phyloP scores from a whole-genome alignment of 805 yeast genomes.

The Yamadazyma laniorum region DNA sequence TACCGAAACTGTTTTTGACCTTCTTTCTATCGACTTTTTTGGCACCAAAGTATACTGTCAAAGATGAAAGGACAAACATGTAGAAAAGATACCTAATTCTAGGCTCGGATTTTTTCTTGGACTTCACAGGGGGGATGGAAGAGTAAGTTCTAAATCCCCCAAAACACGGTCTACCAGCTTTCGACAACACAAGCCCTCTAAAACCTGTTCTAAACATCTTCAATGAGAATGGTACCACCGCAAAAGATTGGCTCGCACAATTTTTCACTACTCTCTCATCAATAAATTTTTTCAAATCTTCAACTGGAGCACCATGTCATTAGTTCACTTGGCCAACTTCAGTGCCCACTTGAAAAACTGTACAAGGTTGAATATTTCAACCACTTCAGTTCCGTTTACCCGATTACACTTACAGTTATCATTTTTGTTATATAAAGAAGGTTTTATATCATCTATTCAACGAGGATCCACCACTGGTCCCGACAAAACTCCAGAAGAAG shows the following conservation, averaged over 20 bases:
- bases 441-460: slow-evolving; percentile 80
- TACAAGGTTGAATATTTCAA: slow-evolving; percentile 65
- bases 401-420: slow-evolving; percentile 81
- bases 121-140: background rate
- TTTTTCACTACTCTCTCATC: background rate
- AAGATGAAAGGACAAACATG: slow-evolving; percentile 33
- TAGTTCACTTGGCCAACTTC: slow-evolving; percentile 77
- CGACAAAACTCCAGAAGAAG: slow-evolving; percentile 68
- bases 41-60: slow-evolving; percentile 27
- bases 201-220: slow-evolving; percentile 7
- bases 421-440: slow-evolving; percentile 83
- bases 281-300: slow-evolving; percentile 1
- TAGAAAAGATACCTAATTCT: slow-evolving; percentile 36
- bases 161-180: background rate
- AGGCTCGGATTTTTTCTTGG: slow-evolving; percentile 21
- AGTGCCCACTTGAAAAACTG: slow-evolving; percentile 91
- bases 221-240: background rate
- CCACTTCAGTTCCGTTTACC: slow-evolving; percentile 81
- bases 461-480: slow-evolving; percentile 86
- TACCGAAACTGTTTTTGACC: slow-evolving; percentile 37
- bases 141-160: background rate
- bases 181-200: background rate
- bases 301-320: slow-evolving; percentile 55
- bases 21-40: slow-evolving; percentile 29
- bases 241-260: background rate